Base-by-base conservation (phyloP, 2,329 filamentous ascomycete genomes). In the Diaporthe batatas region DNA sequence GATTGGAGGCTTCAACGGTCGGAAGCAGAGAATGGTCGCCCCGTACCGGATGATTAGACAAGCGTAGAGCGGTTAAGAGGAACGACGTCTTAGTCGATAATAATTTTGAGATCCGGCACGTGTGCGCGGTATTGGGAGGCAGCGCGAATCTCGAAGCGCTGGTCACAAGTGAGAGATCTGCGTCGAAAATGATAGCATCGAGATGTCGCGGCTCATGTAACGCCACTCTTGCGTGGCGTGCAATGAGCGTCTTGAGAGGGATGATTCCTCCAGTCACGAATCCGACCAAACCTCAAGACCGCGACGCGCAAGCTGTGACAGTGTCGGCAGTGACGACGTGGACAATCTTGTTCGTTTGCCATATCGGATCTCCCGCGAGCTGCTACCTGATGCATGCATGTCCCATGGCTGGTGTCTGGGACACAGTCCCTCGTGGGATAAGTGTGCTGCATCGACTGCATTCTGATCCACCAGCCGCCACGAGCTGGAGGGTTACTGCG, bases 131-230 rank as follows among this genome's bases (percentile, higher is more conserved):
- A 51, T 65, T 65, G 62, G 44, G 32, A 67, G 62, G 62, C 51
- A 23, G 49, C 58, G 23, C 42, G 25, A 42, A 65, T 53, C 47
- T 53, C 58, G 70, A 55, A 51, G 49, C 47, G 21, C 32, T 36
- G 53, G 36, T 70, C 70, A 74, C 36, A 70, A 72, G 58, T 70
- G 73, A 73, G 73, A 73, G 73, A 74, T 74, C 73, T 68, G 44
- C 47, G 71, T 74, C 73, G 65, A 57, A 70, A 70, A 70, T 73
- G 70, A 74, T 42, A 57, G 58, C 53, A 68, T 39, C 34, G 67
- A 72, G 53, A 54, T 67, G 67, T 58, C 47, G 58, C 70, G 65
- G 65, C 64, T 62, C 32, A 59, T 72, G 32, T 49, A 16, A 70
- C 73, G 53, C 73, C 16, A 65, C 67, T 23, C 21, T 10, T 29